Conservation (phyloP, 1,139 yeast species). For the Hemisphaericaspora subhashii region DNA sequence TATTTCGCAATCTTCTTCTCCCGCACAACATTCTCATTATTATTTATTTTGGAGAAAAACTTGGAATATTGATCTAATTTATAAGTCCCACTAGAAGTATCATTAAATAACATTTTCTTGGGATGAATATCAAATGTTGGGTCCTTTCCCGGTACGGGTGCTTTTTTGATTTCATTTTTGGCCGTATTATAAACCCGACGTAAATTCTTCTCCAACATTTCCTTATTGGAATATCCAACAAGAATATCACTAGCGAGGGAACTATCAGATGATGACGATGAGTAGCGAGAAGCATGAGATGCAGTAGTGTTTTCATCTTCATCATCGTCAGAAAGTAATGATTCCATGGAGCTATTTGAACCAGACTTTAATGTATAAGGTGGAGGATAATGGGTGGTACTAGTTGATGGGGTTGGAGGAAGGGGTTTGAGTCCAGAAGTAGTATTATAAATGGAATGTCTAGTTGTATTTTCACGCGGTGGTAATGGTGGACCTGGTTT, state of each 20-base stretch:
- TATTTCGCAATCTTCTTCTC: slow-evolving; percentile 30
- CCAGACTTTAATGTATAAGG: not conserved
- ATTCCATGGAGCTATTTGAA: slow-evolving; percentile 20
- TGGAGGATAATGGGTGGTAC: not conserved
- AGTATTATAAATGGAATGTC: slow-evolving; percentile 3
- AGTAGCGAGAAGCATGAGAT: too few species aligned
- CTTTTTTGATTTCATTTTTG: slow-evolving; percentile 34
- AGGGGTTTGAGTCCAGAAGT: slow-evolving; percentile 11
- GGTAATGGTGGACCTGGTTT: slow-evolving; percentile 16
- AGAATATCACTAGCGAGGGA: slow-evolving; percentile 25
- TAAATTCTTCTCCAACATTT: slow-evolving; percentile 22
- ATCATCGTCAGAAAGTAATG: slow-evolving; percentile 20
- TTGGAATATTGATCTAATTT: slow-evolving; percentile 26
- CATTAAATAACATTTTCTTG: slow-evolving; percentile 4
- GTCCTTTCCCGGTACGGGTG: slow-evolving; percentile 26
- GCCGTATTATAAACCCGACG: slow-evolving; percentile 33
- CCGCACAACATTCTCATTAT: slow-evolving; percentile 10
- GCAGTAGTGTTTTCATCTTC: slow-evolving; percentile 10
- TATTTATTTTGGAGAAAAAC: slow-evolving; percentile 24
- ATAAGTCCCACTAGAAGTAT: slow-evolving; percentile 23
- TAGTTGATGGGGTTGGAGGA: slow-evolving; percentile 8
- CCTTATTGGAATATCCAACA: slow-evolving; percentile 21
- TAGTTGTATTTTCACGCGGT: slow-evolving; percentile 28
- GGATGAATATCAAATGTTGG: not conserved
- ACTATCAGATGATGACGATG: slow-evolving; percentile 16